Evolutionary conservation across 78 protist species (phyloP).

Genomic region (Mantamonas sphyraenae): DNA sequence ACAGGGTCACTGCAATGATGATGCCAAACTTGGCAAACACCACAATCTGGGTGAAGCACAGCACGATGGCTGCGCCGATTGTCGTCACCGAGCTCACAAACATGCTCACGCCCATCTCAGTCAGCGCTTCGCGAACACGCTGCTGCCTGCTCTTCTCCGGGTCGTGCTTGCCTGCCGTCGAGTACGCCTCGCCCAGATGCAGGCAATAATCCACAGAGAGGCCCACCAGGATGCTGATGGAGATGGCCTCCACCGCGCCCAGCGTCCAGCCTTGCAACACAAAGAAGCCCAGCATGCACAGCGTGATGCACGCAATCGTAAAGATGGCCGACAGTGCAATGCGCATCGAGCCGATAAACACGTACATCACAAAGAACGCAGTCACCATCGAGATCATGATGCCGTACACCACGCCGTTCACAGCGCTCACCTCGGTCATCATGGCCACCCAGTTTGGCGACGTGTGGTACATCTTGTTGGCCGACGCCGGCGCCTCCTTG

Average conservation of each 20-base stretch:
- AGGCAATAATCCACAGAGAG: slow-evolving; percentile 5
- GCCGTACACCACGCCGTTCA: slow-evolving; percentile 3
- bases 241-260: slow-evolving; percentile 9
- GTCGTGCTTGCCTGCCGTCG: too few relatives aligned
- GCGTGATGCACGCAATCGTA: slow-evolving; percentile 1
- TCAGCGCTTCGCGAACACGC: too few relatives aligned
- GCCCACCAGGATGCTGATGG: slow-evolving; percentile 3
- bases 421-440: not conserved
- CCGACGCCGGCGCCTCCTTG: not conserved
- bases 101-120: too few relatives aligned
- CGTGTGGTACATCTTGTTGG: not conserved
- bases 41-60: not conserved
- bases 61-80: not conserved
- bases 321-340: not conserved
- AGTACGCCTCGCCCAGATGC: slow-evolving; percentile 13
- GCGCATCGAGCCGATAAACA: not conserved
- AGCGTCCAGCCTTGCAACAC: slow-evolving; percentile 6
- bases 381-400: not conserved
- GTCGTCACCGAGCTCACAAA: not conserved
- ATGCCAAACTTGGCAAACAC: not conserved
- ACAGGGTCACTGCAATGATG: not conserved
- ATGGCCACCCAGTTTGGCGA: not conserved
- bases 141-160: too few relatives aligned
- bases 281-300: too few relatives aligned
- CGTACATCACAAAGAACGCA: not conserved